These are phyloP conservation scores for Phlegmacium glaucopus DNA, from an alignment of 768 basidiomycete species.

Conservation along the genomic window DNA sequence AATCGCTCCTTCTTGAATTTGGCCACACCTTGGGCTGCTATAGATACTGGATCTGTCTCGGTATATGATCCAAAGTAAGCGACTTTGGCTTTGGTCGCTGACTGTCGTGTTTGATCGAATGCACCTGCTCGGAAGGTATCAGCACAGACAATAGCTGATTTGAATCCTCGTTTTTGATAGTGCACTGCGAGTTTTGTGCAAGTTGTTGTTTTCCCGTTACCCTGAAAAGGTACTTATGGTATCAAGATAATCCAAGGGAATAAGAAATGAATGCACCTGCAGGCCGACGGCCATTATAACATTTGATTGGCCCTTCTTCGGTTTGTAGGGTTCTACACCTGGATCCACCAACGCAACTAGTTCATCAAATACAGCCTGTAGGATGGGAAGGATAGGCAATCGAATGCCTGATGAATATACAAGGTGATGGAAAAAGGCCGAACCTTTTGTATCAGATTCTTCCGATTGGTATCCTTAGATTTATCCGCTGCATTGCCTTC, in stretches of 20 bases:
- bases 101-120: constrained; percentile 98
- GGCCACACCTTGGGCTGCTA: constrained; percentile 89
- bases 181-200: constrained; percentile 98
- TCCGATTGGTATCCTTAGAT: constrained; percentile 76
- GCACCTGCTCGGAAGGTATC: constrained; percentile 99
- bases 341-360: constrained; percentile 94
- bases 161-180: constrained; percentile 96
- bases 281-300: constrained; percentile 98
- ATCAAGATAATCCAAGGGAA: background rate
- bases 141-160: constrained; percentile 95
- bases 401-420: background rate
- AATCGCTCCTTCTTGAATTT: constrained; percentile 99
- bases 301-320: constrained; percentile 90
- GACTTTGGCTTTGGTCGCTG: constrained; percentile 97
- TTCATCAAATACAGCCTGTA: constrained; percentile 93
- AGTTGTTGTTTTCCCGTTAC: constrained; percentile 98
- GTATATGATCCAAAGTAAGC: constrained; percentile 99
- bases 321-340: constrained; percentile 93
- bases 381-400: background rate
- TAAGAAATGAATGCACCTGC: constrained; percentile 53
- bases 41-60: constrained; percentile 95
- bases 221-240: constrained; percentile 42
- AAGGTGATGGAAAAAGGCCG: background rate
- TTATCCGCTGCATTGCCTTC: constrained; percentile 65
- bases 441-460: constrained; percentile 91